Evolutionary conservation across 495 filamentous ascomycete genomes (phyloP), one percentile per base, ranked within the genome.

Genomic region (Talaromyces adpressus): DNA sequence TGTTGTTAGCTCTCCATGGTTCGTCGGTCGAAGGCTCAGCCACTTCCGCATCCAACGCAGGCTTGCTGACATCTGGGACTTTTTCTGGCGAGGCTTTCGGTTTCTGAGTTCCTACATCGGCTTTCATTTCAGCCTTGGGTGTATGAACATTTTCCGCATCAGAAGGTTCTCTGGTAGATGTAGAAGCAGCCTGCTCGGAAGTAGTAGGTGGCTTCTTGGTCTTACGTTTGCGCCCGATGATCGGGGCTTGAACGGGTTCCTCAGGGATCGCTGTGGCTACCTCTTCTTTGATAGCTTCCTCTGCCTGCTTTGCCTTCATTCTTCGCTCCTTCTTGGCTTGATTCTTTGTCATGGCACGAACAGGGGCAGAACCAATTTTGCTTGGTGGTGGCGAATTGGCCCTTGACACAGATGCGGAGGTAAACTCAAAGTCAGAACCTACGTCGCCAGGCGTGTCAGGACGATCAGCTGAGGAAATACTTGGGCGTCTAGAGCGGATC

Each of bases 181-280:
- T 70, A 12, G 74, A 68, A 11, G 76, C 77, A 2, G 79, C 73
- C 0, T 75, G 69, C 9, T 78, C 78, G 27, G 74, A 73, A 22
- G 61, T 67, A 16, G 69, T 63, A 14, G 77, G 73, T 12, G 81
- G 82, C 76, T 93, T 95, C 79, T 91, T 94, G 67, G 91, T 86
- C 78, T 97, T 97, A 76, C 93, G 93, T 77, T 95, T 95, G 41
- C 92, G 79, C 30, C 90, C 90, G 45, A 94, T 76, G 47, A 97
- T 94, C 3, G 92, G 91, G 0, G 84, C 91, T 66, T 93, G 90
- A 47, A 88, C 84, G 4, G 79, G 74, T 65, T 91, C 88, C 63
- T 85, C 81, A 12, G 75, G 68, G 47, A 80, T 76, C 6, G 80
- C 73, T 63, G 74, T 68, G 14, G 79, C 74, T 7, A 76, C 69